These are phyloP conservation scores for Suhomyces prunicola DNA, from an alignment of 805 yeast species.

Conservation along the genomic window DNA sequence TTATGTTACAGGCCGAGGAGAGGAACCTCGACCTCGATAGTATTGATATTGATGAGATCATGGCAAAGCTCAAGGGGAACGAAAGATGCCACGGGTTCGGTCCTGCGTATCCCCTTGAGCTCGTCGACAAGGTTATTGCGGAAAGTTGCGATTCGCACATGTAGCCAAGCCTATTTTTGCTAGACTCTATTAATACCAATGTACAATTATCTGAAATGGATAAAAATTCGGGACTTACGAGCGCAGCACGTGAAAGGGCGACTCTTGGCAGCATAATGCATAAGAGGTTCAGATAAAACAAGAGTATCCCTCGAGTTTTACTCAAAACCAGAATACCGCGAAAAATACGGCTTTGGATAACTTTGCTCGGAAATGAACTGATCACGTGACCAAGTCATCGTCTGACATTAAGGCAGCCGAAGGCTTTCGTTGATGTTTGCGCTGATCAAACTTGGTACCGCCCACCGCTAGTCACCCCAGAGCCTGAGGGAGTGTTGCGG, in stretches of 20 bases:
- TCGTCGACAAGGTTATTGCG: conserved; percentile 41
- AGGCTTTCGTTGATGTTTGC: too few relatives aligned
- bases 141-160: conserved; percentile 6
- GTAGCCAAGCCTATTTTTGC: neutral
- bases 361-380: neutral
- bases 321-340: too few relatives aligned
- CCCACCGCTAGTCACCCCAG: too few relatives aligned
- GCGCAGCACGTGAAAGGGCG: neutral
- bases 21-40: conserved; percentile 44
- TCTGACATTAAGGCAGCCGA: too few relatives aligned
- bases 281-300: neutral
- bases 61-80: conserved; percentile 58
- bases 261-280: neutral
- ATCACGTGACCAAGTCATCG: neutral
- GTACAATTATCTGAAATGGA: neutral
- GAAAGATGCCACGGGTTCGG: conserved; percentile 82
- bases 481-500: too few relatives aligned
- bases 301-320: too few relatives aligned
- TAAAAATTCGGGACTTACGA: neutral
- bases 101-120: conserved; percentile 53
- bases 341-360: neutral
- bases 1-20: conserved; percentile 46
- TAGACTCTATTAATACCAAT: neutral
- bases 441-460: too few relatives aligned
- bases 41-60: conserved; percentile 55